phyloP scores from a whole-genome alignment of 306 rosid species.

The Citrullus colocynthis region DNA sequence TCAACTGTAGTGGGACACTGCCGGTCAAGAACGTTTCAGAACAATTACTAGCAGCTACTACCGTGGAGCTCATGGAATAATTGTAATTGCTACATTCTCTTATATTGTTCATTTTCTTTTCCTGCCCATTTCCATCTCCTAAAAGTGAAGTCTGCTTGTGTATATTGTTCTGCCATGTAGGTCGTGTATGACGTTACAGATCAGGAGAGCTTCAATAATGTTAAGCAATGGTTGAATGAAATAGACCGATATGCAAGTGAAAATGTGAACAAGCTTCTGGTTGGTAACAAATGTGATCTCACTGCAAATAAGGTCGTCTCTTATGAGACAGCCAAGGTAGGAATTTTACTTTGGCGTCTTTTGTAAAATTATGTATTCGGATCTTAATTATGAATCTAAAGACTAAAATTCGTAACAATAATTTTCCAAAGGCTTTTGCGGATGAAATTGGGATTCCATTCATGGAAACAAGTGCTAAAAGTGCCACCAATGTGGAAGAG shows the following conservation, averaged over 20 bases:
- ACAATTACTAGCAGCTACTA: conserved; percentile 82
- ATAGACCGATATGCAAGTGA: conserved; percentile 48
- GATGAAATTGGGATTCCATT: conserved; percentile 50
- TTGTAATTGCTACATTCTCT: conserved; percentile 26
- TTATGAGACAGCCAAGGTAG: conserved; percentile 41
- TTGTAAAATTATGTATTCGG: neutral
- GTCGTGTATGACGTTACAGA: conserved; percentile 47
- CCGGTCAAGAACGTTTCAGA: conserved; percentile 76
- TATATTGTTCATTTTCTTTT: neutral
- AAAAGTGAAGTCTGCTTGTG: neutral
- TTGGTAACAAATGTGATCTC: conserved; percentile 42
- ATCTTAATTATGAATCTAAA: neutral
- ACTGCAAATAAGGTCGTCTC: conserved; percentile 47
- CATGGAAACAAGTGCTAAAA: conserved; percentile 48
- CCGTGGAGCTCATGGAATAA: conserved; percentile 79
- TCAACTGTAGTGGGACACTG: conserved; percentile 60
- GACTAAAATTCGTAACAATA: neutral
- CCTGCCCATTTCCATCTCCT: neutral
- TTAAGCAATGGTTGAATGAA: conserved; percentile 49
- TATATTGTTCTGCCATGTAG: conserved; percentile 11
- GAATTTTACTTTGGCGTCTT: neutral
- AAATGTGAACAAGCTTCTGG: conserved; percentile 45
- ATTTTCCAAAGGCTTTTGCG: conserved; percentile 26
- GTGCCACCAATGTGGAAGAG: conserved; percentile 43
- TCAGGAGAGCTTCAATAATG: conserved; percentile 47